Percentiles rank a stretch among this genome's conserved stretches.
These are phyloP conservation scores for Phialemonium atrogriseum DNA, from an alignment of 2,329 filamentous ascomycete genomes.

Conservation along the genomic window DNA sequence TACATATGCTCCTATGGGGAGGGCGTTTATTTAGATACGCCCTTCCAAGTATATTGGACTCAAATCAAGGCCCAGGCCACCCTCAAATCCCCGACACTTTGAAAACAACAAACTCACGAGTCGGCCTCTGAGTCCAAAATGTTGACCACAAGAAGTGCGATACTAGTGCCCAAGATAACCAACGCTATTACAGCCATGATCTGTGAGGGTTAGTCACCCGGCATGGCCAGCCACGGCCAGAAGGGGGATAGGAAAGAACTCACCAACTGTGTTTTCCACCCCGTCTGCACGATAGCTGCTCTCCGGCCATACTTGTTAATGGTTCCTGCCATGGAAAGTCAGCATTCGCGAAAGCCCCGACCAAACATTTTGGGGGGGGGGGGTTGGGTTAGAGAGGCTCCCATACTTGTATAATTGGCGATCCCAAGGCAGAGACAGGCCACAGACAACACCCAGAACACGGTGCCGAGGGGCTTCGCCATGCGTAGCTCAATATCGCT, in stretches of 20 bases:
- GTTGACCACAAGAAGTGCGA: constrained; percentile 50
- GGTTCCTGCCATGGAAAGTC: constrained; percentile 35
- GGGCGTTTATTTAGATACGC: too few relatives aligned
- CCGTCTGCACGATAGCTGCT: constrained; percentile 80
- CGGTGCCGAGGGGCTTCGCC: constrained; percentile 72
- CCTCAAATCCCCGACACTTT: too few relatives aligned
- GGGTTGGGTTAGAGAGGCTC: not conserved
- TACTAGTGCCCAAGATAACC: constrained; percentile 57
- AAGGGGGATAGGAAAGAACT: constrained; percentile 12
- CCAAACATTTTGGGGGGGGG: too few relatives aligned
- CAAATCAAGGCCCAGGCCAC: too few relatives aligned
- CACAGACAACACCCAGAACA: constrained; percentile 80
- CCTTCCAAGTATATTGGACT: too few relatives aligned
- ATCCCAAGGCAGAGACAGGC: constrained; percentile 70
- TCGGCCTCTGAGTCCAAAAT: constrained; percentile 9
- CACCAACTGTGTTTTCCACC: constrained; percentile 85
- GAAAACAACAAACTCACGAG: too few relatives aligned
- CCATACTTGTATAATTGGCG: constrained; percentile 74
- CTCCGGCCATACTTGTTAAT: constrained; percentile 73
- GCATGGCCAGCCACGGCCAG: not conserved
- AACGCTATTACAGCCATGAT: constrained; percentile 53
- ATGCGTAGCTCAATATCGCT: constrained; percentile 63
- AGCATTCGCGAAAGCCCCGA: too few relatives aligned
- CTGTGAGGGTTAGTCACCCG: constrained; percentile 25
- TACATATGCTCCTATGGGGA: too few relatives aligned